Evolutionary conservation across 176 grass and related monocot genomes (phyloP).

Genomic region (Carex pumila): DNA sequence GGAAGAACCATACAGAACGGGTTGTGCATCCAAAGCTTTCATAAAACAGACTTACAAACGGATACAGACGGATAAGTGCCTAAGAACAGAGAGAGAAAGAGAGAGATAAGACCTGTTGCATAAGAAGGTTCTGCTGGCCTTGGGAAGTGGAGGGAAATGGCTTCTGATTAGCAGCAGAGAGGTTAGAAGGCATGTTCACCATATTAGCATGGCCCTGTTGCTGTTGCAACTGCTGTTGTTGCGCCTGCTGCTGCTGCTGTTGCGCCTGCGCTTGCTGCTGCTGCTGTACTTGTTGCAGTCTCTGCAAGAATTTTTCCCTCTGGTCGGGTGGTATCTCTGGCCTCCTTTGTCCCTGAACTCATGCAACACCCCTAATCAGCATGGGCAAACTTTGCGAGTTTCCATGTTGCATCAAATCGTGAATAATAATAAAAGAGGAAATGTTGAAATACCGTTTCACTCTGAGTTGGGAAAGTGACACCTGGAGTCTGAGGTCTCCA

Average conservation of each 20-base stretch:
- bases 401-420: not conserved
- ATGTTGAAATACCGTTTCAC: conserved; percentile 55
- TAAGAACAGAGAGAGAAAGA: not conserved
- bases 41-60: not conserved
- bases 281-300: conserved; percentile 62
- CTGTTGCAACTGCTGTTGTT: conserved; percentile 43
- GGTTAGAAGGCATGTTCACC: conserved; percentile 25
- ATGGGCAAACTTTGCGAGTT: not conserved
- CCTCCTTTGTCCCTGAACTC: conserved; percentile 43
- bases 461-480: conserved; percentile 65
- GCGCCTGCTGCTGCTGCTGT: conserved; percentile 53
- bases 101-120: conserved; percentile 61
- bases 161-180: conserved; percentile 62
- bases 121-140: conserved; percentile 57
- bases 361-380: conserved; percentile 2
- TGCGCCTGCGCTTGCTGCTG: conserved; percentile 19
- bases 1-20: not conserved
- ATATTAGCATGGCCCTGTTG: conserved; percentile 54
- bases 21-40: not conserved
- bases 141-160: conserved; percentile 51
- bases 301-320: conserved; percentile 82
- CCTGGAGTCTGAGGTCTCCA: conserved; percentile 62
- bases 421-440: not conserved
- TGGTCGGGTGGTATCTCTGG: conserved; percentile 74
- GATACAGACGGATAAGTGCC: not conserved